Evolutionary conservation across 345 rosid species (phyloP).

Genomic region (Gossypium thurberi): DNA sequence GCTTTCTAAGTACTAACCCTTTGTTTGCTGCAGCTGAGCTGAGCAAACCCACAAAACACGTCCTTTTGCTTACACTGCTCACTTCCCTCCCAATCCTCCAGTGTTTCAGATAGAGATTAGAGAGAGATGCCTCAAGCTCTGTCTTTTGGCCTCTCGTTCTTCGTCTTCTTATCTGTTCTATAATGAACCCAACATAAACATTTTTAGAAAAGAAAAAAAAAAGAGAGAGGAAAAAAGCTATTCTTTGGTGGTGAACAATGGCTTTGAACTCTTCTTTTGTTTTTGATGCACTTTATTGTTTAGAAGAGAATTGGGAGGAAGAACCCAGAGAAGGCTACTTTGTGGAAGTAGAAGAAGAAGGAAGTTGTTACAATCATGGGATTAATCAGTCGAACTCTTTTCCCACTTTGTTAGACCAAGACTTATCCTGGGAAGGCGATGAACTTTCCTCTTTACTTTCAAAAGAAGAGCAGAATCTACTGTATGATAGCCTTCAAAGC

Average conservation of each 20-base stretch:
- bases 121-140: conserved; percentile 26
- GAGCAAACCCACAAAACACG: conserved; percentile 1
- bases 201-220: background rate
- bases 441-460: conserved; percentile 42
- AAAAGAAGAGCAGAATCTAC: conserved; percentile 38
- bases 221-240: background rate
- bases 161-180: conserved; percentile 8
- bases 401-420: conserved; percentile 32
- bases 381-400: background rate
- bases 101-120: conserved; percentile 6
- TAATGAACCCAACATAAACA: conserved; percentile 36
- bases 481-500: conserved; percentile 17
- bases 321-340: conserved; percentile 17
- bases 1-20: background rate
- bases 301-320: conserved; percentile 51
- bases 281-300: conserved; percentile 47
- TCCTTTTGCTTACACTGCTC: background rate
- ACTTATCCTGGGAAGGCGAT: conserved; percentile 51
- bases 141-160: conserved; percentile 17
- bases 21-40: background rate
- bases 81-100: background rate
- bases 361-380: background rate
- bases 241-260: conserved; percentile 46
- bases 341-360: conserved; percentile 17
- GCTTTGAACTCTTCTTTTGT: conserved; percentile 26